These are phyloP conservation scores for Hansenula lynferdii DNA, from an alignment of 1,139 yeast genomes.

Conservation along the genomic window DNA sequence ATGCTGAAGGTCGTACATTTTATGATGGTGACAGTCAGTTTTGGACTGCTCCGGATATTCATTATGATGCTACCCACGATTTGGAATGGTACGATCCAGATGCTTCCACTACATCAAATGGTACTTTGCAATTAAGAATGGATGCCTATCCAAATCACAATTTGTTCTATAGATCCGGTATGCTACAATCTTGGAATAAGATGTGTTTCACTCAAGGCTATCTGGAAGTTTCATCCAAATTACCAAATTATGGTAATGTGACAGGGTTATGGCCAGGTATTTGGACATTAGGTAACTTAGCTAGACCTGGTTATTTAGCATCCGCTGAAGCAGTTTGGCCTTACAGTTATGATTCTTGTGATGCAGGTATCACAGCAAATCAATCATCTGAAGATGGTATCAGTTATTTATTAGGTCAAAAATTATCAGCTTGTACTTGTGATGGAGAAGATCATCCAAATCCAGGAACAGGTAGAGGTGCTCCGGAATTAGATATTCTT, in stretches of 20 bases:
- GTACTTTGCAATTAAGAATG: slow-evolving; percentile 59
- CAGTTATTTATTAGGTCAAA: slow-evolving; percentile 75
- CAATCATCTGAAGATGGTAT: slow-evolving; percentile 82
- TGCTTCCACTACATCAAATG: slow-evolving; percentile 64
- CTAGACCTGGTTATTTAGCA: slow-evolving; percentile 77
- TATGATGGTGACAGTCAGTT: slow-evolving; percentile 83
- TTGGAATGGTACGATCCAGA: slow-evolving; percentile 90
- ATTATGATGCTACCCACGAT: slow-evolving; percentile 78
- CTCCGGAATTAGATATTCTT: slow-evolving; percentile 82
- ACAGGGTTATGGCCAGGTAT: slow-evolving; percentile 88
- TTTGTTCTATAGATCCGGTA: slow-evolving; percentile 73
- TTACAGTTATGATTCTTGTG: slow-evolving; percentile 75
- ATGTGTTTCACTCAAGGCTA: slow-evolving; percentile 76
- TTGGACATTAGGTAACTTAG: slow-evolving; percentile 86
- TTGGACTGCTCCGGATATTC: slow-evolving; percentile 70
- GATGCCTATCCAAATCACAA: slow-evolving; percentile 73
- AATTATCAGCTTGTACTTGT: slow-evolving; percentile 65
- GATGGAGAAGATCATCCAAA: slow-evolving; percentile 76
- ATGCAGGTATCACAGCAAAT: slow-evolving; percentile 87
- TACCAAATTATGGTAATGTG: slow-evolving; percentile 67
- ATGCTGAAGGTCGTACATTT: slow-evolving; percentile 77
- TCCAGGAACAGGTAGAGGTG: slow-evolving; percentile 77
- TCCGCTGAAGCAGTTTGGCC: slow-evolving; percentile 90
- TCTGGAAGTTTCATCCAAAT: slow-evolving; percentile 61
- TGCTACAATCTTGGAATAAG: slow-evolving; percentile 84